Percentiles rank a stretch among this genome's conserved stretches.
These are phyloP conservation scores for Astrothelium macrocarpum DNA, from an alignment of 495 filamentous ascomycete genomes.

Conservation along the genomic window DNA sequence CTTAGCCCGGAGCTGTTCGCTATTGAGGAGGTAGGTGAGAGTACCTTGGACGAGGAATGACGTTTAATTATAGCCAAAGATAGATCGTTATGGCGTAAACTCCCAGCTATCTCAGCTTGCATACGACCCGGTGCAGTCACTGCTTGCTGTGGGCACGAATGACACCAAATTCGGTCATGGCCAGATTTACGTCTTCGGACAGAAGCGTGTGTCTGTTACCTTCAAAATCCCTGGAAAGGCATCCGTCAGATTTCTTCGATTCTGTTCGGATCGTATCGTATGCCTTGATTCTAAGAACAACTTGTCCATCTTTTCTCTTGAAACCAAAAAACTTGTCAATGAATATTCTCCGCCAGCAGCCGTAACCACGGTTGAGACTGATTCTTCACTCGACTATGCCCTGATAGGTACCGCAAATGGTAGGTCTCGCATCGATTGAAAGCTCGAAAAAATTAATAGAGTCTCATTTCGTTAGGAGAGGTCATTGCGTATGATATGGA, in stretches of 20 bases:
- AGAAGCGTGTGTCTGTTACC: conserved; percentile 63
- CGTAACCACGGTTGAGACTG: conserved; percentile 61
- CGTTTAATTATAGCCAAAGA: conserved; percentile 32
- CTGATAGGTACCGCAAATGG: conserved; percentile 41
- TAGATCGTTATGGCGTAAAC: conserved; percentile 75
- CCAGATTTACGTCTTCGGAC: conserved; percentile 85
- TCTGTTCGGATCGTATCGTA: conserved; percentile 69
- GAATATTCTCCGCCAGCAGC: conserved; percentile 63
- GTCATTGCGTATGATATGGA: conserved; percentile 86
- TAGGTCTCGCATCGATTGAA: conserved; percentile 1
- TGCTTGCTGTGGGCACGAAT: conserved; percentile 85
- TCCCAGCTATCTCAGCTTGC: conserved; percentile 71
- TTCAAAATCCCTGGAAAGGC: conserved; percentile 55
- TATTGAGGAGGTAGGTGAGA: conserved; percentile 59
- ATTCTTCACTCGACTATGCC: conserved; percentile 84
- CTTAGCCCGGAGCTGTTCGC: conserved; percentile 64
- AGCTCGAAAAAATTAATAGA: conserved; percentile 17
- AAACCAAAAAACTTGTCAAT: conserved; percentile 46
- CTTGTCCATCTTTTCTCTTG: conserved; percentile 66
- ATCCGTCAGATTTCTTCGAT: conserved; percentile 61
- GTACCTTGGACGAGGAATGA: conserved; percentile 13
- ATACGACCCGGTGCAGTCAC: conserved; percentile 88
- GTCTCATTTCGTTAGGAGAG: conserved; percentile 44
- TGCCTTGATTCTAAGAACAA: conserved; percentile 79
- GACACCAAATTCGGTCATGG: conserved; percentile 64